phyloP scores from a whole-genome alignment of 768 basidiomycete genomes.

The Pisolithus sp. region DNA sequence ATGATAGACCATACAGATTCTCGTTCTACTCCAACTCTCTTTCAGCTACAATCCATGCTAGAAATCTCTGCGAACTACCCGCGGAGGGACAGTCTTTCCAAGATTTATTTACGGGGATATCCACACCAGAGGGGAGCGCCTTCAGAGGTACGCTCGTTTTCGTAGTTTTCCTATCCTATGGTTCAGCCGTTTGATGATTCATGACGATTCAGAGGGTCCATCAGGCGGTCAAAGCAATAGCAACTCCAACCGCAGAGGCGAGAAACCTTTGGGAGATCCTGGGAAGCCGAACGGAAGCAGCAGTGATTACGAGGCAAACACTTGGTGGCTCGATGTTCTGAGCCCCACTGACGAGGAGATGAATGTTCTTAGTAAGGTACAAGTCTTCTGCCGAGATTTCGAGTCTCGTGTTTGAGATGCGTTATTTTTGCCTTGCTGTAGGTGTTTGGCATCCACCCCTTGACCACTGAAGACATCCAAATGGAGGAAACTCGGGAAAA shows the following conservation, averaged over 20 bases:
- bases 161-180: constrained; percentile 1
- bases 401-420: neutral
- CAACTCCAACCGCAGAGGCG: constrained; percentile 15
- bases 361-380: constrained; percentile 90
- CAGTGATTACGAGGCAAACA: constrained; percentile 59
- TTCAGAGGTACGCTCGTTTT: constrained; percentile 5
- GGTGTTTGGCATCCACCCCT: constrained; percentile 96
- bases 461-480: constrained; percentile 98
- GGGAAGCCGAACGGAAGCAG: constrained; percentile 20
- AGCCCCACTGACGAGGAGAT: constrained; percentile 97
- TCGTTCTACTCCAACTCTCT: constrained; percentile 96
- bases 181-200: constrained; percentile 3
- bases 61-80: constrained; percentile 87
- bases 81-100: constrained; percentile 91
- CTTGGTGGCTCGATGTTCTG: constrained; percentile 96
- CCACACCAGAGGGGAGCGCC: constrained; percentile 7
- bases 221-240: constrained; percentile 8
- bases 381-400: constrained; percentile 8
- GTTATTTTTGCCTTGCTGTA: constrained; percentile 21
- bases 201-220: constrained; percentile 1
- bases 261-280: constrained; percentile 10
- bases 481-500: constrained; percentile 99
- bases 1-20: constrained; percentile 92
- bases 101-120: constrained; percentile 69
- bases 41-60: constrained; percentile 89